Evolutionary conservation across 768 basidiomycete species (phyloP), one percentile per base, ranked within the genome.

Genomic region (Cubamyces lactineus): DNA sequence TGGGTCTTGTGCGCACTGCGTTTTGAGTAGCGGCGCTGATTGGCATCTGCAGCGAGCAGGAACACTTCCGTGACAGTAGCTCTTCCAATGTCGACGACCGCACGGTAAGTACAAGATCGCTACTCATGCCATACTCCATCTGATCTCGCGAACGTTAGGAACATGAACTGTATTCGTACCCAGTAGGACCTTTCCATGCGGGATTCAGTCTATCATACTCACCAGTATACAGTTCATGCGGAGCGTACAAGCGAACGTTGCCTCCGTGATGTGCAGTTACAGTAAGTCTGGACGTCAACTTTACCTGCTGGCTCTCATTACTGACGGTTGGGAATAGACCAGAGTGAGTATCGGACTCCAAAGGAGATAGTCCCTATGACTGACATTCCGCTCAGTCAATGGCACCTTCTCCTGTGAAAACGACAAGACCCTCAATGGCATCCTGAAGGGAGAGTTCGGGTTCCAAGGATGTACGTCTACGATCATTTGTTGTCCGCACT

Each of bases 381-480:
- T 26, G 26, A 45, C 17, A 21, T 23, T 53, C 85, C 82, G 86
- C 65, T 67, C 82, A 60, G 73, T 89, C 62, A 89, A 91, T 60
- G 83, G 84, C 38, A 86, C 86, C 0, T 91, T 84, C 62, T 86
- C 90, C 0, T 92, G 89, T 71, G 85, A 91, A 68, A 89, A 90
- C 66, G 80, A 85, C 69, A 84, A 84, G 61, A 78, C 86, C 28
- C 69, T 91, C 69, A 91, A 89, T 69, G 83, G 67, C 5, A 45
- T 79, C 2, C 64, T 79, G 58, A 80, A 81, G 71, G 62, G 83
- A 48, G 77, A 81, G 60, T 69, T 78, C 26, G 77, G 73, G n/a
- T 80, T 80, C 71, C 75, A 78, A 64, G 78, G 77, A 50, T 75
- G 70, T 71, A 53, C 61, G 70, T 61, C 5, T 1, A 30, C 28